Evolutionary conservation across 257 asterid species (phyloP), one percentile per base, ranked within the genome.

Genomic region (Penstemon eatonii): DNA sequence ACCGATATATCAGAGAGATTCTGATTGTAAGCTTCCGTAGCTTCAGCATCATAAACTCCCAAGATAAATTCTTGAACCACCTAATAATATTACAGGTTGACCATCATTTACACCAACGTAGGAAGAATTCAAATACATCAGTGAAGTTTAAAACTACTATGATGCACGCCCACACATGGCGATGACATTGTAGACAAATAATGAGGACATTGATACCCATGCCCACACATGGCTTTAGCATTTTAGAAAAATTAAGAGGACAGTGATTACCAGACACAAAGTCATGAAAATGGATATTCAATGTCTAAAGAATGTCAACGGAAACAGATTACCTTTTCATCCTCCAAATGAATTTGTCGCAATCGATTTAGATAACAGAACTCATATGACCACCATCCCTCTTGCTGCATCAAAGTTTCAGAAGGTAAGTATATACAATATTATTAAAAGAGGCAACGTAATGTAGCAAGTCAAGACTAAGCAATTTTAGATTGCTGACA

Each of bases 371-470:
- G 86, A 75, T 89, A 85, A 75, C 99, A 94, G 75, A 94, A 91
- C 81, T 94, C 99, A 82, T 94, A 94, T 52, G 96, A 81, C 99
- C 99, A 94, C 99, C 99, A 94, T 71, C 99, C 99, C 73, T 94
- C 99, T 91, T 89, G 97, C 99, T 94, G 96, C 82, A 78, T 57
- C 60, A 72, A 71, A 66, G 43, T 74, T 70, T 63, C 71, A 65
- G 42, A 68, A 70, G 33, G 71, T 68, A 72, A 83, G 69, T 42
- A 63, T 44, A 65, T 60, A 56, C 12, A 25, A 25, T 25, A 63
- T 65, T 60, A 13, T 45, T 25, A 25, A 25, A 47, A 66, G 66
- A 70, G 63, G 77, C 36, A 42, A 42, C 49, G 63, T 8, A 65
- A 4, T 4, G 39, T 40, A 33, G 46, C 1, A 53, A 49, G 51